phyloP scores from a whole-genome alignment of 202 grass and related monocot genomes.

The Brachypodium distachyon region DNA sequence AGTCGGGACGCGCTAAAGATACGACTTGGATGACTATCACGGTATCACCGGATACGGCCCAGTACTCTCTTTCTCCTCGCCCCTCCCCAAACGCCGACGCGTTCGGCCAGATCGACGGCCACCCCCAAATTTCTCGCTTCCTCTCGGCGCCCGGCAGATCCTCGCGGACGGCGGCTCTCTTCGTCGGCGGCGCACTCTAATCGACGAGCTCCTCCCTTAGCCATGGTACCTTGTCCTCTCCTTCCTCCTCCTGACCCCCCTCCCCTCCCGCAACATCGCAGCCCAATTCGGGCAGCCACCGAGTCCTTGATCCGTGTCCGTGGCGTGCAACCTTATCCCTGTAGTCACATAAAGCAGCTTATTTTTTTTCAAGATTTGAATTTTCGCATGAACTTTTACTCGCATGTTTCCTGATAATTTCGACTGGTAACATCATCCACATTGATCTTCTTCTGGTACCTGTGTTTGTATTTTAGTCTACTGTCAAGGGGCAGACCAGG shows the following conservation, averaged over 20 bases:
- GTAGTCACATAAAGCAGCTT: neutral
- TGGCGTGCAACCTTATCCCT: neutral
- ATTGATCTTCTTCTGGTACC: neutral
- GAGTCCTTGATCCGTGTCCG: neutral
- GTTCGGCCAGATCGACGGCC: neutral
- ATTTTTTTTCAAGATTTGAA: neutral
- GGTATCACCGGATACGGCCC: neutral
- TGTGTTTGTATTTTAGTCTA: conserved; percentile 41
- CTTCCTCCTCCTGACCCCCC: neutral
- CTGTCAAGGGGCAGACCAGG: conserved; percentile 38
- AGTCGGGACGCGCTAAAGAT: neutral
- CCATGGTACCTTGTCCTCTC: neutral
- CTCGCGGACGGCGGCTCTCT: neutral
- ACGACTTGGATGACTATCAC: neutral
- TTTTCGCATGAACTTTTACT: neutral
- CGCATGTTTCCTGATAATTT: neutral
- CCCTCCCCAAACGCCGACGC: neutral
- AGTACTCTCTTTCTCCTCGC: neutral
- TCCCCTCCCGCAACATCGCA: neutral
- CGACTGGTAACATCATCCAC: neutral
- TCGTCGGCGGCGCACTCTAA: neutral
- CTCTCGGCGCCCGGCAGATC: neutral
- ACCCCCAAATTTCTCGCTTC: neutral
- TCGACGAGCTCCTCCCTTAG: neutral
- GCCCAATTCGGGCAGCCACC: neutral